phyloP scores from a whole-genome alignment of 129 eudicot genomes.

The Saussurea involucrata region DNA sequence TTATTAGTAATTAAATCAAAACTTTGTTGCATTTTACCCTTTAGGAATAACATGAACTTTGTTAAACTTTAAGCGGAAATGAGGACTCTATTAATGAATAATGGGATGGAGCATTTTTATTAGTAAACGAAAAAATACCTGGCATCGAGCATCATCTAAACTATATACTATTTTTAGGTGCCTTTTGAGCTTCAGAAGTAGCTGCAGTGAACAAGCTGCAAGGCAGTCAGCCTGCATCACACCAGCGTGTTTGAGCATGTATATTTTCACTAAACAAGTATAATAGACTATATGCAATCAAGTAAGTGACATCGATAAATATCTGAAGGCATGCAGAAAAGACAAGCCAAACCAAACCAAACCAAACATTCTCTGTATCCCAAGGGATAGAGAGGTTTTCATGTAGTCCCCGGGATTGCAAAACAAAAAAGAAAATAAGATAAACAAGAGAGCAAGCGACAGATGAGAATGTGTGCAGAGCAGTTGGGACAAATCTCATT shows the following conservation, averaged over 20 bases:
- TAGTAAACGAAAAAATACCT: conserved; percentile 43
- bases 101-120: not conserved
- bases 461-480: no score
- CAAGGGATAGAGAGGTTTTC: no score
- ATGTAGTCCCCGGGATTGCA: no score
- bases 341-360: not conserved
- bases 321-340: not conserved
- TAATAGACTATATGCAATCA: conserved; percentile 11
- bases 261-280: conserved; percentile 2
- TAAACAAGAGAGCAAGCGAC: no score
- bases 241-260: conserved; percentile 18
- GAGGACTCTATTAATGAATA: not conserved
- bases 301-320: not conserved
- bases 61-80: not conserved
- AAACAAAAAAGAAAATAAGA: no score
- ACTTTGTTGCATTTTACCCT: no score
- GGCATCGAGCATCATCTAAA: conserved; percentile 90
- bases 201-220: conserved; percentile 78
- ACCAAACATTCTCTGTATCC: not conserved
- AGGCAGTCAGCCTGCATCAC: conserved; percentile 68
- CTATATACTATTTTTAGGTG: conserved; percentile 79
- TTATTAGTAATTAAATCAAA: no score
- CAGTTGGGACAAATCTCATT: no score
- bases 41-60: no score
- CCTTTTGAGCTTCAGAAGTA: conserved; percentile 90